Conservation (phyloP, 2,329 filamentous ascomycete genomes). For the Verticillium longisporum region DNA sequence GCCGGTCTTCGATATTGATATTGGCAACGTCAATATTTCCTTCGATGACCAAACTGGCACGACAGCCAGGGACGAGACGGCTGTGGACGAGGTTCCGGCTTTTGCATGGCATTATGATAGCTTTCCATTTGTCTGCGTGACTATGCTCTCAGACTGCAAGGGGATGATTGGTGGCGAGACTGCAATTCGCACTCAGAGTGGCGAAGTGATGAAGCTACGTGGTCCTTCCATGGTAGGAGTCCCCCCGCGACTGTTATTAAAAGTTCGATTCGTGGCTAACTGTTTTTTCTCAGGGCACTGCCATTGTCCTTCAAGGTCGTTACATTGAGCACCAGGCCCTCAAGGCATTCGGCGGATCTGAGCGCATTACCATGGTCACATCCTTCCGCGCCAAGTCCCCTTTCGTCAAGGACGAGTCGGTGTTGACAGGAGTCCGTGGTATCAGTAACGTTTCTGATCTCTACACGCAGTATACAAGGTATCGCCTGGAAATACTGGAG, state of each 20-base stretch:
- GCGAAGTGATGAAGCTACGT: slow-evolving; percentile 50
- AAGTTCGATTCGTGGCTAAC: slow-evolving; percentile 7
- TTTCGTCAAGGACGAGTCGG: slow-evolving; percentile 49
- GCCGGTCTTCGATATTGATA: slow-evolving; percentile 46
- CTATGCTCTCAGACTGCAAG: slow-evolving; percentile 57
- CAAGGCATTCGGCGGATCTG: slow-evolving; percentile 50
- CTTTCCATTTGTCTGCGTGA: slow-evolving; percentile 62
- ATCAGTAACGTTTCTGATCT: slow-evolving; percentile 51
- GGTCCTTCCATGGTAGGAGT: slow-evolving; percentile 49
- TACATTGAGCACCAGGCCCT: slow-evolving; percentile 62
- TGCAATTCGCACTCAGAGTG: slow-evolving; percentile 45
- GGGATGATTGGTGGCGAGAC: slow-evolving; percentile 62
- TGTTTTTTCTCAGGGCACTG: slow-evolving; percentile 41
- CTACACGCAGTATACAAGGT: slow-evolving; percentile 55
- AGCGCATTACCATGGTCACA: slow-evolving; percentile 61
- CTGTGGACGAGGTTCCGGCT: slow-evolving; percentile 42
- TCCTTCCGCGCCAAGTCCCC: slow-evolving; percentile 55
- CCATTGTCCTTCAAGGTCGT: slow-evolving; percentile 57
- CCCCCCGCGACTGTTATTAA: neutral
- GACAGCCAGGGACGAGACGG: slow-evolving; percentile 24
- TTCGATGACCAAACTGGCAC: slow-evolving; percentile 35
- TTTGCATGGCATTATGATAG: slow-evolving; percentile 59
- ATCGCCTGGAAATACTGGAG: slow-evolving; percentile 57
- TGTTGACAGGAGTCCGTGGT: slow-evolving; percentile 52
- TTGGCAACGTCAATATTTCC: slow-evolving; percentile 47